phyloP scores from a whole-genome alignment of 2,329 filamentous ascomycete genomes.

The Hymenoscyphus infarciens region DNA sequence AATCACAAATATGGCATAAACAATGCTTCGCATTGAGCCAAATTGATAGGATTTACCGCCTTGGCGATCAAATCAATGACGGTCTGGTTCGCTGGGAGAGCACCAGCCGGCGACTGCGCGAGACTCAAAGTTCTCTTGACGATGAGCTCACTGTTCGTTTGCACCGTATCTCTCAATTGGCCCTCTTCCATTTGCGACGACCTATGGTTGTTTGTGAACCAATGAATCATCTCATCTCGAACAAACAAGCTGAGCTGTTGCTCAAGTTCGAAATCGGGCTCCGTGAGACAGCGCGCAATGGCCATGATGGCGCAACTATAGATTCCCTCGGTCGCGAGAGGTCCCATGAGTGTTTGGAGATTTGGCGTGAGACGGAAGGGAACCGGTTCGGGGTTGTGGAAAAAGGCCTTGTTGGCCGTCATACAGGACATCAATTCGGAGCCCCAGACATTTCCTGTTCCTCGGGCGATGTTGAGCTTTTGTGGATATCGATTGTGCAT shows the following conservation, averaged over 20 bases:
- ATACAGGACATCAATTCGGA: slow-evolving; percentile 91
- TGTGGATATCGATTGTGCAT: slow-evolving; percentile 95
- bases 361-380: slow-evolving; percentile 97
- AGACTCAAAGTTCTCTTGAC: slow-evolving; percentile 86
- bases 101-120: slow-evolving; percentile 67
- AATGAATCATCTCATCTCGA: slow-evolving; percentile 95
- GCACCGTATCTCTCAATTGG: slow-evolving; percentile 69
- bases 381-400: slow-evolving; percentile 92
- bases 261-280: slow-evolving; percentile 86
- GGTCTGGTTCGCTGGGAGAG: slow-evolving; percentile 92
- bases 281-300: slow-evolving; percentile 88
- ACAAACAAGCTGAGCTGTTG: slow-evolving; percentile 94
- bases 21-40: slow-evolving; percentile 83
- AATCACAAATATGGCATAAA: slow-evolving; percentile 93
- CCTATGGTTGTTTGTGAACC: slow-evolving; percentile 80
- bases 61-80: slow-evolving; percentile 92
- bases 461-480: slow-evolving; percentile 87
- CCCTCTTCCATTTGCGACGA: slow-evolving; percentile 53
- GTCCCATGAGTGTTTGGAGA: slow-evolving; percentile 92
- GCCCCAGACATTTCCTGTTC: slow-evolving; percentile 91
- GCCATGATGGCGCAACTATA: slow-evolving; percentile 96
- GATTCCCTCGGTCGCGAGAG: slow-evolving; percentile 91
- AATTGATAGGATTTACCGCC: slow-evolving; percentile 85
- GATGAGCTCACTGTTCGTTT: slow-evolving; percentile 83
- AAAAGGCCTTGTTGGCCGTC: slow-evolving; percentile 77